Base-by-base conservation (phyloP, 1,139 yeast species). In the Pichia sp. region DNA sequence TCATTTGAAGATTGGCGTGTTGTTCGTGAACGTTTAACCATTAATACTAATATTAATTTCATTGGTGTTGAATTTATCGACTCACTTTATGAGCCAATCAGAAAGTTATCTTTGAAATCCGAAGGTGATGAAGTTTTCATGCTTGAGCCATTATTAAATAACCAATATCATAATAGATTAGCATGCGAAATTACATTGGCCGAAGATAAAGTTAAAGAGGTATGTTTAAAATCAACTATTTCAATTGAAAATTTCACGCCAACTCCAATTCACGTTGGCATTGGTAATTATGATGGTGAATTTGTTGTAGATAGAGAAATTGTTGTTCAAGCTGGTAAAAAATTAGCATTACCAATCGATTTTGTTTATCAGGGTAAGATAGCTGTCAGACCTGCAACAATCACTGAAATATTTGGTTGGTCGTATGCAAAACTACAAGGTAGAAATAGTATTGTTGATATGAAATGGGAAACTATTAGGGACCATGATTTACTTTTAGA, bases 1-100 rank as follows among this genome's bases (percentile, higher is more conserved):
- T 82, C 92, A 40, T 94, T 94, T 69, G 95, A 90, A 60, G 96
- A 92, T 60, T 92, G 97, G 97, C 75, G 86, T 53, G 76, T 75
- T 32, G 79, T 89, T 22, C 81, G 98, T 64, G 96, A 92, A 60
- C 80, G 82, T 51, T 69, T 89, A 49, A 82, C 80, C 53, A 79
- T 86, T 2, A 84, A 84, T 53, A 77, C 76, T 43, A 78, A 75
- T 25, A 72, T 71, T 23, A 83, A 81, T 39, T 70, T 74, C 2
- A 67, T 90, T 39, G 90, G 85, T 0, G 73, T 89, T 20, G 73
- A 73, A 39, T 65, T 88, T 18, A 44, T 76, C 4, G 79, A 73
- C 42, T 75, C 87, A 0, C 70, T 73, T 0, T 84, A 79, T 57
- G 76, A 74, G 3, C 73, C 74, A 12, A 64, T 86, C 3, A 66